A percentile compares a stretch with the other conserved stretches of the same genome.
Conservation (phyloP, 2,329 filamentous ascomycete species). For the Fusarium sp. region DNA sequence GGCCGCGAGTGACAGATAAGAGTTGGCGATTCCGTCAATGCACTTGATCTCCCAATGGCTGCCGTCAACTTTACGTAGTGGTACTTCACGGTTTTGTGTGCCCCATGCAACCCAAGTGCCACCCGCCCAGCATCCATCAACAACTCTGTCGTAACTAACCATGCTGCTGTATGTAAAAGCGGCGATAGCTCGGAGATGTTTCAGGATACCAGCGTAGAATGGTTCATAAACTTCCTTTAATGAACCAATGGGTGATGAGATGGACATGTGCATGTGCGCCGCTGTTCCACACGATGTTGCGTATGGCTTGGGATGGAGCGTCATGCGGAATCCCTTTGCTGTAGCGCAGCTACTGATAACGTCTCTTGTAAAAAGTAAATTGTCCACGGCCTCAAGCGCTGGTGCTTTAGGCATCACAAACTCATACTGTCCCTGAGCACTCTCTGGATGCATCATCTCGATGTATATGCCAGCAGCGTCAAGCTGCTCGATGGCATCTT, state of each 20-base stretch:
- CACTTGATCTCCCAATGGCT: slow-evolving; percentile 83
- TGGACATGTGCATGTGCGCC: slow-evolving; percentile 76
- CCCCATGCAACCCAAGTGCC: slow-evolving; percentile 84
- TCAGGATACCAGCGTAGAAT: slow-evolving; percentile 79
- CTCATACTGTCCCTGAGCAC: slow-evolving; percentile 80
- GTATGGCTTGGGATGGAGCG: slow-evolving; percentile 79
- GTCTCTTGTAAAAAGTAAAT: slow-evolving; percentile 75
- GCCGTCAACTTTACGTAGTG: slow-evolving; percentile 72
- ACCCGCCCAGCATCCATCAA: slow-evolving; percentile 80
- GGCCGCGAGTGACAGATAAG: slow-evolving; percentile 69
- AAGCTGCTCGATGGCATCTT: slow-evolving; percentile 72
- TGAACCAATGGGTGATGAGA: slow-evolving; percentile 60
- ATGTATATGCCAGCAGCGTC: slow-evolving; percentile 71
- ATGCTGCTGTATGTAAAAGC: slow-evolving; percentile 76
- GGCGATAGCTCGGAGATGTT: slow-evolving; percentile 72
- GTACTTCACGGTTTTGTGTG: slow-evolving; percentile 81
- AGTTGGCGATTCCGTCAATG: slow-evolving; percentile 83
- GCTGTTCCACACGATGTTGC: slow-evolving; percentile 69
- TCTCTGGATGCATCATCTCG: slow-evolving; percentile 80
- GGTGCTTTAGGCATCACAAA: slow-evolving; percentile 73
- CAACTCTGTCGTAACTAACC: slow-evolving; percentile 74
- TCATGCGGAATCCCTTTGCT: slow-evolving; percentile 71
- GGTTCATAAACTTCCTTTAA: slow-evolving; percentile 62
- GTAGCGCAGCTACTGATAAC: slow-evolving; percentile 74
- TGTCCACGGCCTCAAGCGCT: slow-evolving; percentile 76